These are phyloP conservation scores for Clonostachys solani DNA, from an alignment of 2,329 filamentous ascomycete genomes.

Conservation along the genomic window DNA sequence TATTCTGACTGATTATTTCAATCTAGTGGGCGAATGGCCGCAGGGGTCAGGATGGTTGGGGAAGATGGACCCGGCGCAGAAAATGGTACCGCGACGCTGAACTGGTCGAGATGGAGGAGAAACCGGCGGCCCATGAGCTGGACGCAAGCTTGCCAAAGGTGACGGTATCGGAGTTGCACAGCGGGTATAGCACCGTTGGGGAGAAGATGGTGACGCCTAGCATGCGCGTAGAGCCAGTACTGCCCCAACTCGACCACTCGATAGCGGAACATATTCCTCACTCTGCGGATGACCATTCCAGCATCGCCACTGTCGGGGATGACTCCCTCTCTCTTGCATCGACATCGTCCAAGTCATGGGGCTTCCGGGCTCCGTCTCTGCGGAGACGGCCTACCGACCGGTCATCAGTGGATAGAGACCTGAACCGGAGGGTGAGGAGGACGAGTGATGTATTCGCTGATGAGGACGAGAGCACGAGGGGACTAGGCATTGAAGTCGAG, in stretches of 20 bases:
- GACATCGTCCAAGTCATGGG: slow-evolving; percentile 36
- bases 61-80: slow-evolving; percentile 83
- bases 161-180: slow-evolving; percentile 12
- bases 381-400: slow-evolving; percentile 9
- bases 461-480: slow-evolving; percentile 34
- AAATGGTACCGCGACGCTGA: slow-evolving; percentile 98
- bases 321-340: slow-evolving; percentile 42
- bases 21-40: slow-evolving; percentile 82
- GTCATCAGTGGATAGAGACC: slow-evolving; percentile 7
- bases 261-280: slow-evolving; percentile 2
- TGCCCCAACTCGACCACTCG: slow-evolving; percentile 5
- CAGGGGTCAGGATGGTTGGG: slow-evolving; percentile 85
- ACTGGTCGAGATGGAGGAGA: slow-evolving; percentile 67
- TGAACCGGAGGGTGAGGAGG: slow-evolving; percentile 29
- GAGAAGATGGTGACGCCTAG: slow-evolving; percentile 28
- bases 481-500: slow-evolving; percentile 38
- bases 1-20: too few species aligned
- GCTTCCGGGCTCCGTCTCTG: slow-evolving; percentile 30
- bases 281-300: slow-evolving; percentile 11
- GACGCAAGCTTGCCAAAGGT: slow-evolving; percentile 25
- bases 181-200: slow-evolving; percentile 26
- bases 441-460: slow-evolving; percentile 37
- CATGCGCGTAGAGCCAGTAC: slow-evolving; percentile 5
- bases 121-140: slow-evolving; percentile 24
- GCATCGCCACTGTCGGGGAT: slow-evolving; percentile 18